A percentile compares a stretch with the other conserved stretches of the same genome.
Evolutionary conservation across 768 basidiomycete genomes (phyloP).

Genomic region (Suillus spraguei): DNA sequence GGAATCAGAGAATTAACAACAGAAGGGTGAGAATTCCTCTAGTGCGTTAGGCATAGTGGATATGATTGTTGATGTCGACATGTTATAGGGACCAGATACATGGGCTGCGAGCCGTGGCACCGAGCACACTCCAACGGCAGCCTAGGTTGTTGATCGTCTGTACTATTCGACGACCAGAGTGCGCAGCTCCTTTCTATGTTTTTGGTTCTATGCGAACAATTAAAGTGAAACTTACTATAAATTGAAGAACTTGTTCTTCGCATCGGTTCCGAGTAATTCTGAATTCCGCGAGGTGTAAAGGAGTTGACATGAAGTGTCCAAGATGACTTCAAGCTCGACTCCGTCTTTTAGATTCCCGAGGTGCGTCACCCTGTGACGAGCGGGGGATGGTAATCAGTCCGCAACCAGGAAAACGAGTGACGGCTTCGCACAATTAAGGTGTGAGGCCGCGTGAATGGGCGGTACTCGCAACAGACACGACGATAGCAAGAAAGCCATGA

Average conservation of each 20-base stretch:
- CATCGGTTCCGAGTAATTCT: background rate
- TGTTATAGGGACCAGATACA: slow-evolving; percentile 31
- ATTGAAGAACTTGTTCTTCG: background rate
- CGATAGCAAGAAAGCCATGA: background rate
- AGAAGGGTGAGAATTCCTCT: slow-evolving; percentile 35
- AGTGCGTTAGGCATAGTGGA: background rate
- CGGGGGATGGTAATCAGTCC: background rate
- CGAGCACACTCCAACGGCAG: slow-evolving; percentile 28
- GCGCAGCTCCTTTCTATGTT: background rate
- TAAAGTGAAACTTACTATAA: background rate
- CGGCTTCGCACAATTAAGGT: background rate
- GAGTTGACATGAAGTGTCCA: background rate
- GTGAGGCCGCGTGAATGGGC: background rate
- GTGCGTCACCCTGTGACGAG: background rate
- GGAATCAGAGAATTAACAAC: slow-evolving; percentile 44
- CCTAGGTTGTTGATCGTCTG: slow-evolving; percentile 8
- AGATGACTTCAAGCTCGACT: background rate
- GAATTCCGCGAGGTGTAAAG: background rate
- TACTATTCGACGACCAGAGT: background rate
- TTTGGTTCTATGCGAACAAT: background rate
- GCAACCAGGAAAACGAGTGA: background rate
- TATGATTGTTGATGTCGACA: background rate
- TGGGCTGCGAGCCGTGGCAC: slow-evolving; percentile 34
- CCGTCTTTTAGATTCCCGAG: background rate
- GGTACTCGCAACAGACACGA: background rate